Percentiles rank a stretch among this genome's conserved stretches.
Evolutionary conservation across 768 basidiomycete genomes (phyloP).

Genomic region (Cystofilobasidium macerans): DNA sequence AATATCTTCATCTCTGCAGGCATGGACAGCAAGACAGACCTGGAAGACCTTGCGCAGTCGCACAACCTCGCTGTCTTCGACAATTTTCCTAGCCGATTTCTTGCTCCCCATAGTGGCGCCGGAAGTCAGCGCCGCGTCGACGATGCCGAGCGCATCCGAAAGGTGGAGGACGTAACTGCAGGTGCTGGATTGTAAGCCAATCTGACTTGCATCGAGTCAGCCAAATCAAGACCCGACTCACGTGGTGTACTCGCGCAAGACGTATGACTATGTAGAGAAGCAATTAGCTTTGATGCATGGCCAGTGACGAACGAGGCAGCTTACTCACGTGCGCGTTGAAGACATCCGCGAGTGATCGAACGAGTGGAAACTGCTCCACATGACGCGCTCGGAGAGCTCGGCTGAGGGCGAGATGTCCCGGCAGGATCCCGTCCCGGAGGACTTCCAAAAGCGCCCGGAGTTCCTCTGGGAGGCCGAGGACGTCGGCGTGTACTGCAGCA

Average conservation of each 20-base stretch:
- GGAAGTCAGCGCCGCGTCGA: slow-evolving; percentile 24
- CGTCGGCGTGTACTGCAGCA: not conserved
- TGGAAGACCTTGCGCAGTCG: slow-evolving; percentile 19
- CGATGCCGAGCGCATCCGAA: slow-evolving; percentile 27
- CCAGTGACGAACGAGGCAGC: not conserved
- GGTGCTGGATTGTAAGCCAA: not conserved
- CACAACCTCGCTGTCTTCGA: slow-evolving; percentile 11
- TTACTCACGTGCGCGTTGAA: slow-evolving; percentile 75
- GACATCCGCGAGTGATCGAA: slow-evolving; percentile 86
- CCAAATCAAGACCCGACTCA: not conserved
- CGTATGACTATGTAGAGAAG: slow-evolving; percentile 66
- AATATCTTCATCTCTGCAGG: not conserved
- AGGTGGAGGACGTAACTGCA: slow-evolving; percentile 25
- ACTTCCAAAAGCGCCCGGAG: slow-evolving; percentile 74
- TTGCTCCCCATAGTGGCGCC: not conserved
- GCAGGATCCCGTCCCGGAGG: slow-evolving; percentile 71
- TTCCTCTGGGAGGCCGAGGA: slow-evolving; percentile 59
- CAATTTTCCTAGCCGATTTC: slow-evolving; percentile 16
- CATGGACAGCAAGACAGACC: slow-evolving; percentile 1
- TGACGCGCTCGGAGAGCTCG: slow-evolving; percentile 80
- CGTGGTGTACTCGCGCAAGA: slow-evolving; percentile 67
- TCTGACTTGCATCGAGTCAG: no score
- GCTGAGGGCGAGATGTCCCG: slow-evolving; percentile 76
- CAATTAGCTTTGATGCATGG: not conserved
- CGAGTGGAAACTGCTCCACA: slow-evolving; percentile 89